These are phyloP conservation scores for Bathelium albidoporum DNA, from an alignment of 495 filamentous ascomycete genomes.

Conservation along the genomic window DNA sequence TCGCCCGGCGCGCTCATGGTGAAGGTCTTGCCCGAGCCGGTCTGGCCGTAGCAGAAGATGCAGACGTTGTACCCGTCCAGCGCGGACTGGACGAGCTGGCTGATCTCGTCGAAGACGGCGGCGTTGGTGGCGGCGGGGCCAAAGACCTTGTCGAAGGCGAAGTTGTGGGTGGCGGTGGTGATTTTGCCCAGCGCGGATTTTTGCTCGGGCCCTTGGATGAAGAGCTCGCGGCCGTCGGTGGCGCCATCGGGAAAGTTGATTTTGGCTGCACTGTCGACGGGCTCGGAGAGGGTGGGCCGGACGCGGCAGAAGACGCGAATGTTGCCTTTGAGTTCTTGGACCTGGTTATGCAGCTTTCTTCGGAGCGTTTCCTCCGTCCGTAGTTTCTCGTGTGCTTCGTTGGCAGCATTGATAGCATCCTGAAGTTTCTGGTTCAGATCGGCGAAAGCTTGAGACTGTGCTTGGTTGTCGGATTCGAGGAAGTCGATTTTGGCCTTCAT, in stretches of 20 bases:
- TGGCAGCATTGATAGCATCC: constrained; percentile 58
- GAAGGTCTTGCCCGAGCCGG: constrained; percentile 89
- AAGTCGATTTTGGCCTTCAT: constrained; percentile 73
- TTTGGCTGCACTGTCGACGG: constrained; percentile 46
- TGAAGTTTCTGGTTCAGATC: constrained; percentile 66
- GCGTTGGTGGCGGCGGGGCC: constrained; percentile 63
- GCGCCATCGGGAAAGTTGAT: constrained; percentile 68
- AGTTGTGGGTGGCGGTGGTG: constrained; percentile 65
- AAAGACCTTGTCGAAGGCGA: constrained; percentile 92
- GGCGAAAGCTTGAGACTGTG: constrained; percentile 70
- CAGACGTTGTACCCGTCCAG: constrained; percentile 98
- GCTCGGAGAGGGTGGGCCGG: constrained; percentile 58
- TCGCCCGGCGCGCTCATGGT: constrained; percentile 81
- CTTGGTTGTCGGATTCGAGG: constrained; percentile 76
- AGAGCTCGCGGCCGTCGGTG: constrained; percentile 75
- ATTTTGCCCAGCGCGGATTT: constrained; percentile 69
- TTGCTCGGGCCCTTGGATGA: constrained; percentile 71
- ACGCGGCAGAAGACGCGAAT: constrained; percentile 97
- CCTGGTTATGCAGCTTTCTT: constrained; percentile 90
- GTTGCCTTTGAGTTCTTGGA: constrained; percentile 97
- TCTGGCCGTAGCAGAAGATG: constrained; percentile 98
- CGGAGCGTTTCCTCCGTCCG: constrained; percentile 84
- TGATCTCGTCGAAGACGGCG: constrained; percentile 93
- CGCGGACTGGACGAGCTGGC: constrained; percentile 90
- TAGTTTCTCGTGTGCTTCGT: constrained; percentile 67